phyloP scores from a whole-genome alignment of 2,329 filamentous ascomycete species.

The Dichotomopilus funicola region DNA sequence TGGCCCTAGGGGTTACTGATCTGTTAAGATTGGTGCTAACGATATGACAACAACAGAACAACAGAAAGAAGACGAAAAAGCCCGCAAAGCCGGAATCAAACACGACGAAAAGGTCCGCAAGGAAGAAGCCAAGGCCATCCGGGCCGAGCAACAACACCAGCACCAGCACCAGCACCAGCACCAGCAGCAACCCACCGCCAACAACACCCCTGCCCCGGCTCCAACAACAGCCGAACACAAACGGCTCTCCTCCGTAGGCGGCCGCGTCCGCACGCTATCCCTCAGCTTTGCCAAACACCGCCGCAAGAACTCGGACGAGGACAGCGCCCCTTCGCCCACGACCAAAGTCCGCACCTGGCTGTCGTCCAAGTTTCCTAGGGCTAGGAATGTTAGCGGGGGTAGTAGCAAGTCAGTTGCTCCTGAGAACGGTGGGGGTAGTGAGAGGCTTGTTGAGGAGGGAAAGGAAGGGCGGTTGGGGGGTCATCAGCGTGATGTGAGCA shows the following conservation, averaged over 20 bases:
- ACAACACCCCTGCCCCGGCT: neutral
- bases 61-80: slow-evolving; percentile 42
- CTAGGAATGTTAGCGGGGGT: neutral
- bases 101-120: slow-evolving; percentile 49
- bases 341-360: slow-evolving; percentile 38
- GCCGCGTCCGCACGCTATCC: slow-evolving; percentile 15
- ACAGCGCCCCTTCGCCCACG: slow-evolving; percentile 20
- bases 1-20: no score
- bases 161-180: slow-evolving; percentile 43
- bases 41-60: slow-evolving; percentile 30
- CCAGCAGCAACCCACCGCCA: slow-evolving; percentile 28
- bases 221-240: neutral
- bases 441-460: no score
- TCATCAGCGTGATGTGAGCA: no score
- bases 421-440: no score
- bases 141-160: slow-evolving; percentile 41
- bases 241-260: neutral
- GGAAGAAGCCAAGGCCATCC: slow-evolving; percentile 40
- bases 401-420: no score
- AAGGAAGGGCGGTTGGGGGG: no score
- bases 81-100: slow-evolving; percentile 31
- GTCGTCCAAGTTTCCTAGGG: slow-evolving; percentile 34
- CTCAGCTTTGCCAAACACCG: slow-evolving; percentile 18
- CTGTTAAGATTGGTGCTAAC: no score
- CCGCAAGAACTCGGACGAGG: slow-evolving; percentile 11